Base-by-base conservation (phyloP, 2,329 filamentous ascomycete species). In the Hirsutella minnesotensis region DNA sequence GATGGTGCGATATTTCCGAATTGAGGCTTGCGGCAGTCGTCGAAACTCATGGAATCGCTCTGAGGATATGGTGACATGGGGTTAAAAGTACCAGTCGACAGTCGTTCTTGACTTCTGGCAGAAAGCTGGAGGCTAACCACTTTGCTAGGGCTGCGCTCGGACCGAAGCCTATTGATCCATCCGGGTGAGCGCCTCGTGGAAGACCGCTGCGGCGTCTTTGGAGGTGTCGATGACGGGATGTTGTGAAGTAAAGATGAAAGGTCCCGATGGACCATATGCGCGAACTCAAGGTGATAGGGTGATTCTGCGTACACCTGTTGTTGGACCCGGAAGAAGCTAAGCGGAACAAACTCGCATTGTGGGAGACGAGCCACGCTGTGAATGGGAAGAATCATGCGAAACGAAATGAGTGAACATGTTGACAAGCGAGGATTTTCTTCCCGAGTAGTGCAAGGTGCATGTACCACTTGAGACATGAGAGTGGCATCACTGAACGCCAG, bases 301-400 rank as follows among this genome's bases (percentile, higher is more conserved):
- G 49, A 51, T n/a, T 46, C 47, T 29, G 69, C 65, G 50, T 79
- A 73, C 0, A 76, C 69, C 47, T 81, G 72, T 57, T 86, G 82
- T 45, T 80, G 78, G 8, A 73, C 66, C 49, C 75, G 78, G 64
- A 85, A 84, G 49, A 85, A 77, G 37, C 63, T 72, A 24, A 84
- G 62, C 0, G 81, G 79, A 1, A 73, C 67, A 49, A 82, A 81
- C 43, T 71, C 67, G 52, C 75, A 73, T 22, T 69, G 68, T 2
- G 70, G 62, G 19, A 70, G 69, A 3, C 64, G 62, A 9, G 74
- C 57, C 29, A 67, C 68, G 15, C 68, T 66, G 49, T 83, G 75
- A 22, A 84, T 75, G 1, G 75, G 75, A 16, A 80, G 72, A 35
- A 84, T 70, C 15, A 79, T 62, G 38, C 72, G 72, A 55, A 84